These are phyloP conservation scores for Begonia fuchsioides DNA, from an alignment of 306 rosid genomes.

Conservation along the genomic window DNA sequence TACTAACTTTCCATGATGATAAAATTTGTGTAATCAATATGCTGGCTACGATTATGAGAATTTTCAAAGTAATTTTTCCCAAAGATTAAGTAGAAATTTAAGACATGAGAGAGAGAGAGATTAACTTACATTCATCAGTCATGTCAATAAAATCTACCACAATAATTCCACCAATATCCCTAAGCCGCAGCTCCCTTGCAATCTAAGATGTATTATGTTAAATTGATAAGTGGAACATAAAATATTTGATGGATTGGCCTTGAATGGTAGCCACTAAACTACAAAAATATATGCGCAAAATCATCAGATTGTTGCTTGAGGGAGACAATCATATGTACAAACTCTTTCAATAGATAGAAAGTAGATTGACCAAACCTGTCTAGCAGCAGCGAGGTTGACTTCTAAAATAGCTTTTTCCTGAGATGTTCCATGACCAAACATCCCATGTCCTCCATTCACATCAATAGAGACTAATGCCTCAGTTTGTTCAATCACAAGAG, in stretches of 20 bases:
- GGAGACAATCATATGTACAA: too few species aligned
- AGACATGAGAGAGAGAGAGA: slow-evolving; percentile 7
- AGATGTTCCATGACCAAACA: slow-evolving; percentile 68
- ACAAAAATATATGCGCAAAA: too few species aligned
- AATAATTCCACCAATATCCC: slow-evolving; percentile 96
- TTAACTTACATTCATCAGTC: slow-evolving; percentile 75
- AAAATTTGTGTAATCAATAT: too few species aligned
- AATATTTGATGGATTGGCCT: neutral
- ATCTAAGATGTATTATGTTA: slow-evolving; percentile 42
- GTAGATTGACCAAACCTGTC: slow-evolving; percentile 33
- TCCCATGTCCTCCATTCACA: slow-evolving; percentile 93
- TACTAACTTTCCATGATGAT: neutral
- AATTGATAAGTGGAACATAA: slow-evolving; percentile 11
- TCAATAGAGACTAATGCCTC: slow-evolving; percentile 96
- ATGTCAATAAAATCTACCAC: slow-evolving; percentile 96
- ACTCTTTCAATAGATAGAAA: too few species aligned
- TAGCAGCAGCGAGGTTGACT: slow-evolving; percentile 94
- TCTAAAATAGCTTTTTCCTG: slow-evolving; percentile 83
- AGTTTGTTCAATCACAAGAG: slow-evolving; percentile 90
- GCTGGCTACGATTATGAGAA: too few species aligned
- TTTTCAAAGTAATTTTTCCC: too few species aligned
- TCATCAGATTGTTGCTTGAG: too few species aligned
- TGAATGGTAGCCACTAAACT: too few species aligned
- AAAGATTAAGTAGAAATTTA: too few species aligned
- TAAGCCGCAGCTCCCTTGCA: slow-evolving; percentile 83